These are phyloP conservation scores for Blastobotrys capitulatus DNA, from an alignment of 1,139 yeast species.

Conservation along the genomic window DNA sequence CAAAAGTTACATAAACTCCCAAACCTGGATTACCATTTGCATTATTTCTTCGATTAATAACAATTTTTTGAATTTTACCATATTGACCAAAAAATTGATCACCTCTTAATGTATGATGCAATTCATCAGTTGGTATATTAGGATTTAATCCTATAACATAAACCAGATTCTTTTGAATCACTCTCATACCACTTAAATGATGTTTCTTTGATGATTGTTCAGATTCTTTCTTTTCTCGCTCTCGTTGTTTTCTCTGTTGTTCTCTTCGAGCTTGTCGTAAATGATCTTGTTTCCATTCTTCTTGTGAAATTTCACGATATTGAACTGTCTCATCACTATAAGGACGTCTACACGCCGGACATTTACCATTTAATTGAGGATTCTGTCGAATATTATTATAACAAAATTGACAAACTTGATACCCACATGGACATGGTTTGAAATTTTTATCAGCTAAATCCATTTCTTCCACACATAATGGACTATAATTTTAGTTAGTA, in stretches of 20 bases:
- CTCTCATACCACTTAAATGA: constrained; percentile 95
- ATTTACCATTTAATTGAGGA: constrained; percentile 90
- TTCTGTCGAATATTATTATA: constrained; percentile 94
- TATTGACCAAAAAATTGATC: constrained; percentile 97
- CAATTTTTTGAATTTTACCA: constrained; percentile 92
- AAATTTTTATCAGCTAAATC: constrained; percentile 93
- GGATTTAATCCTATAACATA: constrained; percentile 96
- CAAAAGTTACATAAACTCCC: constrained; percentile 93
- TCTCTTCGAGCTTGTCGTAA: constrained; percentile 71
- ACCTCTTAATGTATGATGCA: constrained; percentile 75
- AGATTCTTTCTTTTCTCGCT: constrained; percentile 86
- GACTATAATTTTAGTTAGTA: constrained; percentile 38
- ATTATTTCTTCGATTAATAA: constrained; percentile 69
- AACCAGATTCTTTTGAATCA: constrained; percentile 93
- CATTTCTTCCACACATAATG: constrained; percentile 95
- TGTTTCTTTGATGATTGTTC: constrained; percentile 65
- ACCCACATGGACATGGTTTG: constrained; percentile 99
- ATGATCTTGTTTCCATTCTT: constrained; percentile 72
- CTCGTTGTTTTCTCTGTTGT: constrained; percentile 79
- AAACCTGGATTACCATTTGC: constrained; percentile 62
- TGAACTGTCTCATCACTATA: constrained; percentile 93
- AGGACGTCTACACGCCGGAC: constrained; percentile 95
- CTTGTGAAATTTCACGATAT: constrained; percentile 75
- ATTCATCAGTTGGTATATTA: constrained; percentile 81
- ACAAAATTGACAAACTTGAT: constrained; percentile 97